Evolutionary conservation across 352 stramenopile genomes (phyloP).

Genomic region (Globisporangium carolinianum): DNA sequence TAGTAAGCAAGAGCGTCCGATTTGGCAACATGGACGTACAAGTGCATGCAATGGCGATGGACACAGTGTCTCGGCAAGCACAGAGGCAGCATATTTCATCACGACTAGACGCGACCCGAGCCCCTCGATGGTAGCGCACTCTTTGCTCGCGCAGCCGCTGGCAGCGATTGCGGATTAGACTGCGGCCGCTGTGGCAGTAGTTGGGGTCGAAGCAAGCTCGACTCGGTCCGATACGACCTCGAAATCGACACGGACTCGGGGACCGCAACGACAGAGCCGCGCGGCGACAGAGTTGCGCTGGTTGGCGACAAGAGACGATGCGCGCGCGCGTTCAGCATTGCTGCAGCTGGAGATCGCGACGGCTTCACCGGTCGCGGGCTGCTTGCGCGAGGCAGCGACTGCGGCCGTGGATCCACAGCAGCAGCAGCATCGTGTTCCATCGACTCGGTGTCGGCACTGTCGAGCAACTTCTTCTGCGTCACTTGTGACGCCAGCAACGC

Average conservation of each 20-base stretch:
- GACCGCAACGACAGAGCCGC: neutral
- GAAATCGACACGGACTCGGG: neutral
- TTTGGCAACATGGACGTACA: neutral
- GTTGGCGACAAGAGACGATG: too few species aligned
- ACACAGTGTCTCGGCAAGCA: too few species aligned
- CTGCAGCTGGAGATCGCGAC: neutral
- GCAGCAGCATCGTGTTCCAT: too few species aligned
- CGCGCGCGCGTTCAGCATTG: neutral
- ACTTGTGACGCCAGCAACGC: slow-evolving; percentile 1
- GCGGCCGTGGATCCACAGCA: too few species aligned
- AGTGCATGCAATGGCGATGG: neutral
- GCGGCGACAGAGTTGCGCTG: too few species aligned
- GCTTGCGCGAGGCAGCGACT: neutral
- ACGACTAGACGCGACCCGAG: too few species aligned
- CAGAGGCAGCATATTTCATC: too few species aligned
- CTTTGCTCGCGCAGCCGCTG: slow-evolving; percentile 2
- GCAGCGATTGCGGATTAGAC: neutral
- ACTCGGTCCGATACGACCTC: neutral
- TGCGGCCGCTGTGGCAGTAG: slow-evolving; percentile 5
- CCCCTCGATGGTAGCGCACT: neutral
- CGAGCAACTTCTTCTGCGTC: neutral
- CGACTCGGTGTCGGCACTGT: neutral
- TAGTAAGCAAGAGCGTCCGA: neutral
- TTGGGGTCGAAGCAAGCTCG: neutral
- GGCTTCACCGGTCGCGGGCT: too few species aligned